Conservation (phyloP, 306 rosid species). For the Carpinus fangiana region DNA sequence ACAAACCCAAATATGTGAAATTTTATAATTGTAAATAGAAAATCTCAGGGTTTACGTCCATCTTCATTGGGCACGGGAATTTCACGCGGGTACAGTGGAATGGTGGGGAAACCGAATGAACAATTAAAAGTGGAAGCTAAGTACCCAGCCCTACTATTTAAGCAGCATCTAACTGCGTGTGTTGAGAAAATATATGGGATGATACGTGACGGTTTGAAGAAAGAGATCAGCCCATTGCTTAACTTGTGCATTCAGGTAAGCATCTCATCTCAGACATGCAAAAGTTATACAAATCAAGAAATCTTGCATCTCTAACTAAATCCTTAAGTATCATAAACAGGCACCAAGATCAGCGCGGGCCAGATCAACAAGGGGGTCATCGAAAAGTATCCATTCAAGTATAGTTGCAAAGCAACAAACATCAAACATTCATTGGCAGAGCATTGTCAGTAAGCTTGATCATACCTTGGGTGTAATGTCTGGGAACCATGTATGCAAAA, state of each 20-base stretch:
- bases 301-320: constrained; percentile 4
- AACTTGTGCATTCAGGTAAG: constrained; percentile 83
- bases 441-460: constrained; percentile 76
- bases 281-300: background rate
- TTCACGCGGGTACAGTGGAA: constrained; percentile 87
- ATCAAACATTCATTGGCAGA: constrained; percentile 77
- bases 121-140: constrained; percentile 84
- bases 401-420: constrained; percentile 84
- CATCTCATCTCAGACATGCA: constrained; percentile 23
- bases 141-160: constrained; percentile 79
- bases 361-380: constrained; percentile 74
- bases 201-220: constrained; percentile 80
- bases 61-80: constrained; percentile 70
- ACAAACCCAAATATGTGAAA: background rate
- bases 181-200: constrained; percentile 78
- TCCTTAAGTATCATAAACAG: constrained; percentile 40
- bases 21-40: constrained; percentile 16
- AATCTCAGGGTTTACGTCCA: constrained; percentile 71
- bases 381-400: constrained; percentile 72
- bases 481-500: constrained; percentile 56
- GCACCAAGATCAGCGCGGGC: constrained; percentile 74
- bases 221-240: constrained; percentile 80
- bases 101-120: constrained; percentile 65
- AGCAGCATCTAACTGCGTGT: constrained; percentile 79
- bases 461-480: constrained; percentile 55